Conservation (phyloP, 2,329 filamentous ascomycete genomes). For the Botryotinia convoluta region DNA sequence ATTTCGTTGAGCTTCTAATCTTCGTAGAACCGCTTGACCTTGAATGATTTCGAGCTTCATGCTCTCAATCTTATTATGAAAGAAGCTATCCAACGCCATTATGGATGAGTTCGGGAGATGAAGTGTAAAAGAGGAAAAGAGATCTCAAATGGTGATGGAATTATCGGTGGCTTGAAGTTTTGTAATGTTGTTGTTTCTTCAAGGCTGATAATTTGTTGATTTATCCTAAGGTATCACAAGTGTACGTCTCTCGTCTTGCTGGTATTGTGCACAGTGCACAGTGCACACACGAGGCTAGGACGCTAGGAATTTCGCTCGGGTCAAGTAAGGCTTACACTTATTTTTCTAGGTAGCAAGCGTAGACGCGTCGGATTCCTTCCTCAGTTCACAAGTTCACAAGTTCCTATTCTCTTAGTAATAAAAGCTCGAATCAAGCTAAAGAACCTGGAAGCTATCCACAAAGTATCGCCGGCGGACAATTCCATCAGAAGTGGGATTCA, state of each 20-base stretch:
- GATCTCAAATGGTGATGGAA: not conserved
- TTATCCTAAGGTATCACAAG: conserved; percentile 14
- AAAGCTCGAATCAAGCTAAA: not conserved
- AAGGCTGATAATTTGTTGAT: conserved; percentile 20
- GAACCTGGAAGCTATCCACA: not conserved
- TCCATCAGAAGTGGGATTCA: not conserved
- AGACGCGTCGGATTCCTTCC: not conserved
- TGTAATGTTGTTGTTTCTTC: conserved; percentile 1
- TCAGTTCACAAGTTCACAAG: too few species aligned
- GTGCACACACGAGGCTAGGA: conserved; percentile 13
- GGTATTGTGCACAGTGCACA: not conserved
- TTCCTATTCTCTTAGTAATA: not conserved
- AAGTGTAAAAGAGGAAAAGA: not conserved
- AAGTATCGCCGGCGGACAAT: not conserved
- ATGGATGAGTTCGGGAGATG: conserved; percentile 40
- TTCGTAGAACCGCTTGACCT: conserved; percentile 89
- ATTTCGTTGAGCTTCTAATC: conserved; percentile 95
- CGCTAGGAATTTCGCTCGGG: conserved; percentile 1
- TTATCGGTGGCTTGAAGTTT: not conserved
- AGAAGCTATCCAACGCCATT: conserved; percentile 99
- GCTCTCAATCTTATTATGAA: conserved; percentile 99
- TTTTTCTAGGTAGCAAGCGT: conserved; percentile 15
- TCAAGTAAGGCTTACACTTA: not conserved
- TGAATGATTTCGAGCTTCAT: conserved; percentile 99
- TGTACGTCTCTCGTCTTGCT: not conserved